These are phyloP conservation scores for Lathyrus tuberosus DNA, from an alignment of 306 rosid genomes.

Conservation along the genomic window DNA sequence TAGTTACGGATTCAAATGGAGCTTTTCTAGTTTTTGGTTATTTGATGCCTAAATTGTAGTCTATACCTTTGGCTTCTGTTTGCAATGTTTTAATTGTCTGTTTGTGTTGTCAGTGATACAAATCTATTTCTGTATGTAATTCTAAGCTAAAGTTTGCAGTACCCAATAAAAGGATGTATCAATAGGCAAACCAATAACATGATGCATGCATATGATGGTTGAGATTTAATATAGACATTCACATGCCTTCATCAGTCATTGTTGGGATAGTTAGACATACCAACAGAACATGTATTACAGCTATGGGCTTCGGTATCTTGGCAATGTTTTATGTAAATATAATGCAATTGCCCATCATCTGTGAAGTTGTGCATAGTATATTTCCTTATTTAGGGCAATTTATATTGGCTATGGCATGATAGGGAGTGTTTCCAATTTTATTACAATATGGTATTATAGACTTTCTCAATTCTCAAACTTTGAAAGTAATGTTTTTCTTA, in stretches of 20 bases:
- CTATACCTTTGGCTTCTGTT: not conserved
- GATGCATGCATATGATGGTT: slow-evolving; percentile 7
- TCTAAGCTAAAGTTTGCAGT: slow-evolving; percentile 1
- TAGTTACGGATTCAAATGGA: slow-evolving; percentile 5
- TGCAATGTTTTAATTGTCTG: slow-evolving; percentile 20
- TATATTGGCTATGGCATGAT: slow-evolving; percentile 27
- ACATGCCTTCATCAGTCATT: not conserved
- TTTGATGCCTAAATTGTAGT: slow-evolving; percentile 2
- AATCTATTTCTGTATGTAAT: slow-evolving; percentile 1
- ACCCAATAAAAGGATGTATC: slow-evolving; percentile 3
- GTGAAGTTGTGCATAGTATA: slow-evolving; percentile 7
- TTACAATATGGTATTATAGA: slow-evolving; percentile 20
- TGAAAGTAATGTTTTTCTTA: slow-evolving; percentile 54
- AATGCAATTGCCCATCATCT: not conserved
- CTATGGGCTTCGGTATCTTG: not conserved
- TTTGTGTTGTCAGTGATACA: not conserved
- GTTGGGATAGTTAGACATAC: not conserved
- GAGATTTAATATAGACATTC: not conserved
- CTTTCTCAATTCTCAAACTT: slow-evolving; percentile 32
- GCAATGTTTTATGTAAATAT: not conserved
- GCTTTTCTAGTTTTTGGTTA: slow-evolving; percentile 20
- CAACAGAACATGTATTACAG: not conserved
- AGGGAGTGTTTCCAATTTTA: slow-evolving; percentile 32
- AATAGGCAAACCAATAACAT: slow-evolving; percentile 6
- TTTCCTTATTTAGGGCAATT: not conserved